Base-by-base conservation (phyloP, 768 basidiomycete species). In the Cystobasidium onofrii region DNA sequence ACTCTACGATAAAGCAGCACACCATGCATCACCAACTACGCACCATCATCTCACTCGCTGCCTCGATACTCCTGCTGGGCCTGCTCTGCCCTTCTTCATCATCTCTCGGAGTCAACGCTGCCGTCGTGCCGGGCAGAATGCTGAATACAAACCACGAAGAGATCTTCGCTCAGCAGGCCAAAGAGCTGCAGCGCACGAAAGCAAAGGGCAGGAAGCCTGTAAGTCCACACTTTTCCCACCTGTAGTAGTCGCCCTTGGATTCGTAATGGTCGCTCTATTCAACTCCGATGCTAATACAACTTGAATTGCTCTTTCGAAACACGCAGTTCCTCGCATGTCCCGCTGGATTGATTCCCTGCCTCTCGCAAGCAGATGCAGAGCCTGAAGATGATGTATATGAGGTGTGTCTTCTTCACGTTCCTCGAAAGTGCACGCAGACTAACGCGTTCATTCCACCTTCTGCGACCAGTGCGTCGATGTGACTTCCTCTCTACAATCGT, bases 291-390 rank as follows among this genome's bases (percentile, higher is more conserved):
- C 61, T 63, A 10, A 25, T 63, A 3, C 61, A n/a, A 9, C 31
- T n/a, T 63, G 61, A 27, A 31, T 12, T 20, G 4, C 6, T 63
- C 27, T 9, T 34, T 20, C 15, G 25, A 63, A 25, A 6, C 27
- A n/a, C 20, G 29, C 54, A 71, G 69, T 71, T 60, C 34, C 69
- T 71, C 10, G 69, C 69, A 3, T 71, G 69, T 27, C 69, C 69
- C 15, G 69, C 69, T 17, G 69, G 69, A 52, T 60, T 71, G 54
- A 61, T 60, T 6, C 69, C 69, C 3, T 71, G 69, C 69, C 23
- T 71, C 43, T 41, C 65, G 10, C 41, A 67, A 33, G 39, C 65
- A 9, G 65, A 67, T 31, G 17, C 65, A 23, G 65, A 67, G 23
- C 41, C 65, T 1, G 44, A 10, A 67, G 65, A 67, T 29, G 65